phyloP scores from a whole-genome alignment of 108 stramenopile genomes.

The Fragilaria radians region DNA sequence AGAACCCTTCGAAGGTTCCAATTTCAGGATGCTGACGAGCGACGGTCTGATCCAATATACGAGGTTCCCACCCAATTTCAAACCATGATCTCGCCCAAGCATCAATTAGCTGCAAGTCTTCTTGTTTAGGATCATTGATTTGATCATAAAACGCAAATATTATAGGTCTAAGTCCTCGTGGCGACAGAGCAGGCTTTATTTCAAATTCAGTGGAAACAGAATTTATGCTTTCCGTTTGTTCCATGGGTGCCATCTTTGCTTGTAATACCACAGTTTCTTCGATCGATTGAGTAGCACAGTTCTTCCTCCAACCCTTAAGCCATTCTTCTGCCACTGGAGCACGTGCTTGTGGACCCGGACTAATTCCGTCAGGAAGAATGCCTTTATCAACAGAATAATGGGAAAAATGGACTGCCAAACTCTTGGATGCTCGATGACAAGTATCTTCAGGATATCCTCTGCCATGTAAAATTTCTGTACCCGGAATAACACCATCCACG shows the following conservation, averaged over 20 bases:
- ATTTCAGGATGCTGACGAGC: slow-evolving; percentile 3
- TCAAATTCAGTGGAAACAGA: background rate
- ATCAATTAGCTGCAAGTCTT: background rate
- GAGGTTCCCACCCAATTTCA: background rate
- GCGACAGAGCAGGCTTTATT: background rate
- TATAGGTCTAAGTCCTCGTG: background rate
- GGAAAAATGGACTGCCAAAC: slow-evolving; percentile 4
- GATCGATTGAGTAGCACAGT: background rate
- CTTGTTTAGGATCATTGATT: background rate
- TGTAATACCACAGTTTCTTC: background rate
- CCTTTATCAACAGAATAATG: slow-evolving; percentile 8
- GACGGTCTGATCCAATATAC: background rate
- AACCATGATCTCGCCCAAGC: slow-evolving; percentile 3
- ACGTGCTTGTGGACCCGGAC: background rate
- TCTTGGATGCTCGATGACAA: background rate
- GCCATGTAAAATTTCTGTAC: background rate
- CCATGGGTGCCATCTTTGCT: background rate
- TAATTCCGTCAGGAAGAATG: background rate
- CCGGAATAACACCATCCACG: slow-evolving; percentile 2
- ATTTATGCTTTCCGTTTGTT: background rate
- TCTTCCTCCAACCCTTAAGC: background rate
- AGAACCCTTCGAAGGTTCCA: background rate
- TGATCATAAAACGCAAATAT: background rate
- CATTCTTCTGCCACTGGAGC: slow-evolving; percentile 3
- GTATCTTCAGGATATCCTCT: background rate